Percentiles rank a stretch among this genome's conserved stretches.
Evolutionary conservation across 1,139 yeast genomes (phyloP).

Genomic region (Saccharomycopsis hybrid): DNA sequence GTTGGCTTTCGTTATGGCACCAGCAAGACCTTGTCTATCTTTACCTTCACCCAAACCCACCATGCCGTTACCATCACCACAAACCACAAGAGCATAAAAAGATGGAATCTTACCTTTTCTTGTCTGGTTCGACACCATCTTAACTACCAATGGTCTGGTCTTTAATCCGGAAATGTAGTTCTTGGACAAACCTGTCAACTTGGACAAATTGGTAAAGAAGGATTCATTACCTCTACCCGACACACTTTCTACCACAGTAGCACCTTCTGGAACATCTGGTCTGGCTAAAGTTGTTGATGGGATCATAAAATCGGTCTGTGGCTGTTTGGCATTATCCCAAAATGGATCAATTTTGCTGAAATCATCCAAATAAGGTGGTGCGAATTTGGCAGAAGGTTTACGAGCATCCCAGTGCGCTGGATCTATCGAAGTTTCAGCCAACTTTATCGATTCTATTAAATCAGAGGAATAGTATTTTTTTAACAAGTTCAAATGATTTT

Average conservation of each 20-base stretch:
- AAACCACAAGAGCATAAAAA: conserved; percentile 80
- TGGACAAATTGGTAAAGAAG: conserved; percentile 52
- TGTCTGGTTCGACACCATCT: conserved; percentile 87
- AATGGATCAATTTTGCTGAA: conserved; percentile 49
- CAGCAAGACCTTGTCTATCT: conserved; percentile 69
- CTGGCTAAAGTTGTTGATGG: conserved; percentile 35
- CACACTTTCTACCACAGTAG: conserved; percentile 21
- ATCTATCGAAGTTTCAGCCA: conserved; percentile 68
- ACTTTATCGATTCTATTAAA: conserved; percentile 69
- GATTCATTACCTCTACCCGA: conserved; percentile 24
- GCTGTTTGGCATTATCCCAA: conserved; percentile 47
- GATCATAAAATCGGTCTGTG: conserved; percentile 33
- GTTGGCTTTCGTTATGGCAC: conserved; percentile 80
- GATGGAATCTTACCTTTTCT: conserved; percentile 88
- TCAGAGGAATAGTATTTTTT: conserved; percentile 71
- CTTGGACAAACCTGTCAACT: conserved; percentile 69
- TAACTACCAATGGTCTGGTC: conserved; percentile 63
- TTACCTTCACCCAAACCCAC: conserved; percentile 95
- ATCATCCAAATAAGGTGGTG: conserved; percentile 58
- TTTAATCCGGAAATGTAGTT: conserved; percentile 58
- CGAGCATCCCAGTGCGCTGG: conserved; percentile 48
- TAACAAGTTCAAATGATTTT: conserved; percentile 28
- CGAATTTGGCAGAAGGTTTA: conserved; percentile 40
- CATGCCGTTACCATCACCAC: conserved; percentile 91
- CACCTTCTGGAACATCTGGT: conserved; percentile 19